Evolutionary conservation across 768 basidiomycete species (phyloP), one percentile per base, ranked within the genome.

Genomic region (Kwoniella shandongensis): DNA sequence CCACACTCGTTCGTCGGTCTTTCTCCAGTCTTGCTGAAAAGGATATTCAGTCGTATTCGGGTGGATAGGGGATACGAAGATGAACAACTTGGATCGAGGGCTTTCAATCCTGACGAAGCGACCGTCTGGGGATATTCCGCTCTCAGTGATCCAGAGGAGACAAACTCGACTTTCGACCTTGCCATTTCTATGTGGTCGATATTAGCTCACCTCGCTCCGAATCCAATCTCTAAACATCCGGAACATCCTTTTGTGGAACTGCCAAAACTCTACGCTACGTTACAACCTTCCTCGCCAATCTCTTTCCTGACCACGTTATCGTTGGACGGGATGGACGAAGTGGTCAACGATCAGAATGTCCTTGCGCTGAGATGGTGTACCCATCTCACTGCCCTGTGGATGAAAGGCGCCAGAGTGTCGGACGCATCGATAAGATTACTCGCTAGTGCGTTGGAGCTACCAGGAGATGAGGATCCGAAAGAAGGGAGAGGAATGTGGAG

Each of bases 21-120:
- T 0, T 57, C 67, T 1, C 42, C 55, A 2, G 12, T 30, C 3
- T 23, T 70, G 17, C 32, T 65, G 1, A 15, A 29, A 20, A 27
- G 61, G 20, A 55, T 73, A 4, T 54, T 70, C n/a, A 46, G 26
- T 44, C 61, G 65, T 8, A 44, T 70, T 3, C 40, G 57, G 6
- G 53, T 55, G 35, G 72, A 73, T 47, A 52, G 72, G 23, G 20
- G 23, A 17, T 73, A 73, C 59, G 67, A 64, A 13, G 47, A 49
- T 11, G 36, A 47, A 8, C 26, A 11, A 22, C n/a, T 20, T 29
- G 49, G 29, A 4, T n/a, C 35, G 4, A 18, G 29, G 12, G 27
- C 48, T 30, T 12, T 30, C 20, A 45, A 54, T 44, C 69, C 69
- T 1, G 72, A 73, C 42, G 58, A 62, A 44, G 51, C 62, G 26